Conservation (phyloP, 2,329 filamentous ascomycete species). For the Cryphonectria japonica region DNA sequence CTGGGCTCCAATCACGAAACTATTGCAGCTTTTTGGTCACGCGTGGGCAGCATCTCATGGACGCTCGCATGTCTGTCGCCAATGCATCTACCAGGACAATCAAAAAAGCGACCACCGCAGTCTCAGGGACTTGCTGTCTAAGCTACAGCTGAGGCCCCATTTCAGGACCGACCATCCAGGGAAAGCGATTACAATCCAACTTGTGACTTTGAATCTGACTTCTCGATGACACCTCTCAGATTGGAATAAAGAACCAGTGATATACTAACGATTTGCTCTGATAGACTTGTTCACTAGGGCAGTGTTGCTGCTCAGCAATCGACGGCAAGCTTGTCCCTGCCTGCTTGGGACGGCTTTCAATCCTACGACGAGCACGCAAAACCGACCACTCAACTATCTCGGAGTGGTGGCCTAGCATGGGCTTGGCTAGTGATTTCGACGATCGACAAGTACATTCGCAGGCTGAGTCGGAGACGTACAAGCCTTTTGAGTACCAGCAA, state of each 20-base stretch:
- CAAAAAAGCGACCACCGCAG: neutral
- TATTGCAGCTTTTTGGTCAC: neutral
- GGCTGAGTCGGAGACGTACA: conserved; percentile 62
- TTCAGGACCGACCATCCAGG: neutral
- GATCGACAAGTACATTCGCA: conserved; percentile 67
- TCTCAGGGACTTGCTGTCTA: neutral
- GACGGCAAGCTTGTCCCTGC: conserved; percentile 24
- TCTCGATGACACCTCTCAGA: neutral
- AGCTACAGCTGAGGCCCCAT: neutral
- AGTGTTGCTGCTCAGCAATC: conserved; percentile 29
- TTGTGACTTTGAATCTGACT: neutral
- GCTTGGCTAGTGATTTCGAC: conserved; percentile 68
- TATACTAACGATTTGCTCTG: neutral
- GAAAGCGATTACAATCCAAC: neutral
- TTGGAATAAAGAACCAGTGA: neutral
- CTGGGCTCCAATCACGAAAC: neutral
- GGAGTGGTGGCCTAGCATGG: conserved; percentile 68
- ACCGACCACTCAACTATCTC: conserved; percentile 22
- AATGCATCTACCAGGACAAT: neutral
- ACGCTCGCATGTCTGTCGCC: neutral
- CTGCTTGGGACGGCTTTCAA: conserved; percentile 11
- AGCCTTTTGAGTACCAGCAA: conserved; percentile 83
- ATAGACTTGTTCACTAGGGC: conserved; percentile 18
- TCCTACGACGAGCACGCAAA: conserved; percentile 20
- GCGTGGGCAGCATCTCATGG: neutral